A percentile compares a stretch with the other conserved stretches of the same genome.
Evolutionary conservation across 1,284 basidiomycete species (phyloP).

Genomic region (Microbotryum lychnidis-dioicae): DNA sequence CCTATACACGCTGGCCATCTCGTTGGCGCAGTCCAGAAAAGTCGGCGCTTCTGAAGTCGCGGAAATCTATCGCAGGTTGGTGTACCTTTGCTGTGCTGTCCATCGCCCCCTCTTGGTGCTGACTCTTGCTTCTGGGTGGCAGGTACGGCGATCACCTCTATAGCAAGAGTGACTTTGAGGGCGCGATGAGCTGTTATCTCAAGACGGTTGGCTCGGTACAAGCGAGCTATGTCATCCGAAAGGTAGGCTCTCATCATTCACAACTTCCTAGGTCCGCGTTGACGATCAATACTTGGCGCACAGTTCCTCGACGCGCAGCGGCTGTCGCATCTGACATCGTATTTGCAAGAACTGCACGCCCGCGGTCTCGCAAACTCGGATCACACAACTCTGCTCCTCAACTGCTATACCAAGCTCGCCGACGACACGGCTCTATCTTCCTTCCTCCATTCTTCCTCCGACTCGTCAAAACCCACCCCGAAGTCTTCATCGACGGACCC

Average conservation of each 20-base stretch:
- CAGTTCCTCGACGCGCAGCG: constrained; percentile 94
- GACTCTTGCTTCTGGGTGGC: too few relatives aligned
- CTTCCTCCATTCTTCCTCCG: constrained; percentile 67
- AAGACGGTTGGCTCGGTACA: constrained; percentile 82
- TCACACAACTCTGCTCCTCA: constrained; percentile 88
- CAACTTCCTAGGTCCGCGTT: not conserved
- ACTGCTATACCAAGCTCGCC: constrained; percentile 94
- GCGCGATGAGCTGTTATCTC: constrained; percentile 83
- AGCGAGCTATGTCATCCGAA: constrained; percentile 93
- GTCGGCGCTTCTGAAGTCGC: constrained; percentile 54
- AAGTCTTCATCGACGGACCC: not conserved
- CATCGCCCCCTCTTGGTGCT: too few relatives aligned
- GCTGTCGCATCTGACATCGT: constrained; percentile 87
- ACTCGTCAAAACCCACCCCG: constrained; percentile 10
- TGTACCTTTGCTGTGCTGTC: not conserved
- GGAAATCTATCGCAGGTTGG: constrained; percentile 61
- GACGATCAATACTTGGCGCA: not conserved
- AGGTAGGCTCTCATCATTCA: constrained; percentile 48
- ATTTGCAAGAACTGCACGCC: constrained; percentile 89
- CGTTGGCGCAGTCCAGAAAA: constrained; percentile 55
- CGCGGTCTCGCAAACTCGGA: constrained; percentile 86
- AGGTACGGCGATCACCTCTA: constrained; percentile 89
- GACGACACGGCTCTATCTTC: constrained; percentile 78
- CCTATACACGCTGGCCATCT: constrained; percentile 51
- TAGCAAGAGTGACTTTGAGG: constrained; percentile 82